phyloP scores from a whole-genome alignment of 192 early-diverging fungal genomes.

The Piromyces sp. region DNA sequence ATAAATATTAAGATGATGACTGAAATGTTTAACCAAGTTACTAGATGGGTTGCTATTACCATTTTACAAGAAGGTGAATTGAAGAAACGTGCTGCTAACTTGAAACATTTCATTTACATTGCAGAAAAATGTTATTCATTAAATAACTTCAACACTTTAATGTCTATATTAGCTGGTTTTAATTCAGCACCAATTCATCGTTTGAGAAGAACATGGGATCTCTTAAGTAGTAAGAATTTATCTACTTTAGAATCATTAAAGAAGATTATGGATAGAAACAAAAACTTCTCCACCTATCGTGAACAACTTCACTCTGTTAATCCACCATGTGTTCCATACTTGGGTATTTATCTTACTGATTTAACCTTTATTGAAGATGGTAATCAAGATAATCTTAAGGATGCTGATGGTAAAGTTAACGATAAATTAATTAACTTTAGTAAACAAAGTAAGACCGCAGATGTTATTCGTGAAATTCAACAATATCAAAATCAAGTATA shows the following conservation, averaged over 20 bases:
- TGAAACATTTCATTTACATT: slow-evolving; percentile 76
- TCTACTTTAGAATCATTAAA: slow-evolving; percentile 43
- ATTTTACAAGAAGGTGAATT: slow-evolving; percentile 25
- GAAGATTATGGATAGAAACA: slow-evolving; percentile 55
- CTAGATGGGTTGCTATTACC: slow-evolving; percentile 68
- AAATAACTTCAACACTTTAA: slow-evolving; percentile 90
- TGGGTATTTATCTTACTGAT: slow-evolving; percentile 65
- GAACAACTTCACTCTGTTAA: not conserved
- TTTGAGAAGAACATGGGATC: slow-evolving; percentile 78
- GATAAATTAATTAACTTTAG: slow-evolving; percentile 61
- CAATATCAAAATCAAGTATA: slow-evolving; percentile 62
- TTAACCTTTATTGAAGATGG: slow-evolving; percentile 39
- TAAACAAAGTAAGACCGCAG: slow-evolving; percentile 43
- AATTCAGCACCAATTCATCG: slow-evolving; percentile 76
- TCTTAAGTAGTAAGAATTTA: slow-evolving; percentile 21
- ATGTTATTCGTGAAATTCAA: slow-evolving; percentile 51
- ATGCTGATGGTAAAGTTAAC: slow-evolving; percentile 8
- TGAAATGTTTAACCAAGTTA: slow-evolving; percentile 63
- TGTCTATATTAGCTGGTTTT: slow-evolving; percentile 76
- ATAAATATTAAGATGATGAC: slow-evolving; percentile 78
- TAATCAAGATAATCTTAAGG: slow-evolving; percentile 47
- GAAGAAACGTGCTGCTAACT: slow-evolving; percentile 51
- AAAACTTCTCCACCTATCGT: slow-evolving; percentile 47
- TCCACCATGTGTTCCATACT: slow-evolving; percentile 56
- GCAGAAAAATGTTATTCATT: slow-evolving; percentile 50